Evolutionary conservation across 2,329 filamentous ascomycete species (phyloP).

Genomic region (Orbilia brochopaga): DNA sequence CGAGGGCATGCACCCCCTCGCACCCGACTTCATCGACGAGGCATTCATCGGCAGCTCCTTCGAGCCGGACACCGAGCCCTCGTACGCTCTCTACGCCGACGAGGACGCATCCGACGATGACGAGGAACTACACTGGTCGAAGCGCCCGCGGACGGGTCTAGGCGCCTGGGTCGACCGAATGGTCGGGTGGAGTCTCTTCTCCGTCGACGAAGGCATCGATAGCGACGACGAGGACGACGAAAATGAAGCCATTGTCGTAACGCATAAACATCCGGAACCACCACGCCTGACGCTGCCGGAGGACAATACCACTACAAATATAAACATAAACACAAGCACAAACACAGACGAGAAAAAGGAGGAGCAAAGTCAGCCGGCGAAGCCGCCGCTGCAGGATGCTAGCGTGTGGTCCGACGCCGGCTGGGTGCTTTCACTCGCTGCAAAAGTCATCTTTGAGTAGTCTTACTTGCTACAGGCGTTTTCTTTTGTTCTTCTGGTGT

Average conservation of each 20-base stretch:
- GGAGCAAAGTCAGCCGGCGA: conserved; percentile 56
- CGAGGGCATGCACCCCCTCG: conserved; percentile 62
- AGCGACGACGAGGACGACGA: conserved; percentile 49
- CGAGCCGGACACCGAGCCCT: conserved; percentile 59
- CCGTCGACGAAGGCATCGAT: conserved; percentile 44
- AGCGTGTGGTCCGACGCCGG: conserved; percentile 72
- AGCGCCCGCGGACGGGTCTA: conserved; percentile 54
- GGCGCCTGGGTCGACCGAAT: conserved; percentile 49
- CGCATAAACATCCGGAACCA: conserved; percentile 48
- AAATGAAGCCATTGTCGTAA: conserved; percentile 55
- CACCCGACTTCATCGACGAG: conserved; percentile 59
- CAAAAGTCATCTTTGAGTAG: conserved; percentile 65
- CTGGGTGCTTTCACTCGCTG: conserved; percentile 71
- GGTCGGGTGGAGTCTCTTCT: conserved; percentile 46
- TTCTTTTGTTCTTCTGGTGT: not conserved
- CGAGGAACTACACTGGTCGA: conserved; percentile 52
- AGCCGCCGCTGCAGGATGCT: conserved; percentile 58
- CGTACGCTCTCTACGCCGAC: conserved; percentile 58
- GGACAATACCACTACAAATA: conserved; percentile 50
- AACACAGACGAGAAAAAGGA: conserved; percentile 38
- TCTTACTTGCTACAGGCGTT: not conserved
- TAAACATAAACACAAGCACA: conserved; percentile 44
- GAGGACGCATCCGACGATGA: conserved; percentile 37
- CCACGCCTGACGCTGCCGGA: conserved; percentile 7
- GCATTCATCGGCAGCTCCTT: conserved; percentile 61